Percentiles rank a stretch among this genome's conserved stretches.
These are phyloP conservation scores for Starmerella geochares DNA, from an alignment of 805 yeast species.

Conservation along the genomic window DNA sequence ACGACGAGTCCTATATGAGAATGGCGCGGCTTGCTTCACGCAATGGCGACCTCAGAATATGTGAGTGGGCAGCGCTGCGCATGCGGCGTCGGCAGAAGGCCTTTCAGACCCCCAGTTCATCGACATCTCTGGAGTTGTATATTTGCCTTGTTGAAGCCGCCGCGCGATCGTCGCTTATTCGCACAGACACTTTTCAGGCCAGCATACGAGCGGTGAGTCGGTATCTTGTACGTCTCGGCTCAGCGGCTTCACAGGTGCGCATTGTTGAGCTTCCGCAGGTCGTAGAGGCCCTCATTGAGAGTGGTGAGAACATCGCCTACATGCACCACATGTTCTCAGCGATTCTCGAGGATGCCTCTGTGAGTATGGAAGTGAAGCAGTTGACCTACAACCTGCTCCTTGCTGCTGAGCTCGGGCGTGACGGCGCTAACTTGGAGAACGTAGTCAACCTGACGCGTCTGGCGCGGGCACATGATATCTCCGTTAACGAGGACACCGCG, in stretches of 20 bases:
- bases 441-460: conserved; percentile 9
- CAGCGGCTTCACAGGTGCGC: conserved; percentile 18
- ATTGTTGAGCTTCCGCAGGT: conserved; percentile 24
- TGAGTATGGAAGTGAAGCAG: conserved; percentile 20
- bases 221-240: conserved; percentile 23
- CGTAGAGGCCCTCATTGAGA: conserved; percentile 14
- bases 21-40: conserved; percentile 26
- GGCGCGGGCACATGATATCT: conserved; percentile 10
- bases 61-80: conserved; percentile 29
- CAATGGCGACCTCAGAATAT: conserved; percentile 27
- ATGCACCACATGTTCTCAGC: conserved; percentile 16
- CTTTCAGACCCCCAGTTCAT: neutral
- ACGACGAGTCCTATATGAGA: conserved; percentile 26
- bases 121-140: conserved; percentile 14
- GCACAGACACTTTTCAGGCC: conserved; percentile 3
- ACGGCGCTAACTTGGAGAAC: neutral
- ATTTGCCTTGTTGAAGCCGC: conserved; percentile 25
- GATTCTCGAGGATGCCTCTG: conserved; percentile 13
- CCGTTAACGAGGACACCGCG: conserved; percentile 20
- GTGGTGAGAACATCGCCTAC: conserved; percentile 2
- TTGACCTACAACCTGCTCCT: conserved; percentile 25
- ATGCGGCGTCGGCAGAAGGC: conserved; percentile 25
- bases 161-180: conserved; percentile 13
- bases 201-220: conserved; percentile 23
- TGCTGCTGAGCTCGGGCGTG: conserved; percentile 5